phyloP scores from a whole-genome alignment of 495 filamentous ascomycete genomes.

The Annulohypoxylon moriforme region DNA sequence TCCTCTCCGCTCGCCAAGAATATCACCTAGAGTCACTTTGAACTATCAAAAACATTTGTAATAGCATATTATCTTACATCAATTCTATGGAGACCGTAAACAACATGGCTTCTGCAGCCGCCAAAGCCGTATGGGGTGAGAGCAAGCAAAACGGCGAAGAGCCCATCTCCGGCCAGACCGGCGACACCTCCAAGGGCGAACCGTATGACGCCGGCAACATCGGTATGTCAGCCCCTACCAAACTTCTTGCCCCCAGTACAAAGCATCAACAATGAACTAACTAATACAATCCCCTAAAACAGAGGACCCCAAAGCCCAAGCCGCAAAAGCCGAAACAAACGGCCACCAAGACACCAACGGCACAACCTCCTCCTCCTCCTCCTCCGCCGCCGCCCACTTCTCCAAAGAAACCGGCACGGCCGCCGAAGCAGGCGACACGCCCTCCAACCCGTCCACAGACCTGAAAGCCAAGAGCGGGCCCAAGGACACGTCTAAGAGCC shows the following conservation, averaged over 20 bases:
- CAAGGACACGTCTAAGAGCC: conserved; percentile 51
- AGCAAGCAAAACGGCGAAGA: conserved; percentile 53
- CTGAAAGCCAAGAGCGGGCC: conserved; percentile 34
- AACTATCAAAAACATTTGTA: conserved; percentile 2
- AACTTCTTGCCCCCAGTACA: not conserved
- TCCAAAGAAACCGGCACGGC: conserved; percentile 42
- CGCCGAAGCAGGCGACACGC: conserved; percentile 28
- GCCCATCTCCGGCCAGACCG: conserved; percentile 63
- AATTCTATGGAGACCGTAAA: conserved; percentile 65
- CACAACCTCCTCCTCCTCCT: conserved; percentile 17
- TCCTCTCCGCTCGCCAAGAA: conserved; percentile 18
- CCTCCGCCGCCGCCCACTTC: conserved; percentile 31
- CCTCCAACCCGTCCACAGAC: conserved; percentile 43
- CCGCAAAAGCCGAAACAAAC: conserved; percentile 19
- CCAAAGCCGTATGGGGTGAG: conserved; percentile 64
- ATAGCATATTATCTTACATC: not conserved
- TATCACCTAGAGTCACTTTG: not conserved
- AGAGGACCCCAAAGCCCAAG: conserved; percentile 34
- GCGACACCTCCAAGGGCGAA: conserved; percentile 66
- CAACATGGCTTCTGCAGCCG: conserved; percentile 58
- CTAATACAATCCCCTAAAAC: conserved; percentile 17
- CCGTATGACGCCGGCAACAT: conserved; percentile 70
- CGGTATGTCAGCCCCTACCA: conserved; percentile 42
- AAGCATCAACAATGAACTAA: conserved; percentile 15
- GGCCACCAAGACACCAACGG: conserved; percentile 5